phyloP scores from a whole-genome alignment of 257 asterid genomes.

The Hygrophila difformis region DNA sequence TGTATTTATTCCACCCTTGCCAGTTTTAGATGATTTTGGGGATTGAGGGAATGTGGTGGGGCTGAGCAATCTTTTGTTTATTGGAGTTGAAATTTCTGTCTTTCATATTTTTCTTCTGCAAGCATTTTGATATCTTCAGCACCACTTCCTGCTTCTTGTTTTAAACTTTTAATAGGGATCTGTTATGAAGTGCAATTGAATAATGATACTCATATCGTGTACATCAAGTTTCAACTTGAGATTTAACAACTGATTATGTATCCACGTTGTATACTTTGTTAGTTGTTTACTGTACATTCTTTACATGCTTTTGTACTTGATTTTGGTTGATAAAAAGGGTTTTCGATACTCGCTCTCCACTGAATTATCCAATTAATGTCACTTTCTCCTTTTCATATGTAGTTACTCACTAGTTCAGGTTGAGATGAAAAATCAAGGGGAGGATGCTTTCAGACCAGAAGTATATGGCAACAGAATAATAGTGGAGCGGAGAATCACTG shows the following conservation, averaged over 20 bases:
- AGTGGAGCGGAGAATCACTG: constrained; percentile 74
- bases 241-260: constrained; percentile 1
- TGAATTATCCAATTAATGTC: constrained; percentile 4
- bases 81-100: constrained; percentile 4
- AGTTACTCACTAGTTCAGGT: constrained; percentile 84
- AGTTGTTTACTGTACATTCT: not conserved
- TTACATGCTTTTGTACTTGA: not conserved
- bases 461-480: constrained; percentile 58
- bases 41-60: constrained; percentile 6
- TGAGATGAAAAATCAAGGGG: constrained; percentile 84
- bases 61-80: not conserved
- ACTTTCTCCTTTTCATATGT: constrained; percentile 17
- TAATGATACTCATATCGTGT: not conserved
- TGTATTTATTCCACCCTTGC: too few relatives aligned
- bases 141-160: not conserved
- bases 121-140: too few relatives aligned
- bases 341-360: not conserved
- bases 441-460: constrained; percentile 85
- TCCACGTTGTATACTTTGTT: not conserved
- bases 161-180: too few relatives aligned
- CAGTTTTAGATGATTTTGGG: too few relatives aligned
- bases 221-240: constrained; percentile 1
- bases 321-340: constrained; percentile 5
- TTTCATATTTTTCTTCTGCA: not conserved
- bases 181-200: constrained; percentile 1